phyloP scores from a whole-genome alignment of 306 rosid species.

The Cucumis hystrix region DNA sequence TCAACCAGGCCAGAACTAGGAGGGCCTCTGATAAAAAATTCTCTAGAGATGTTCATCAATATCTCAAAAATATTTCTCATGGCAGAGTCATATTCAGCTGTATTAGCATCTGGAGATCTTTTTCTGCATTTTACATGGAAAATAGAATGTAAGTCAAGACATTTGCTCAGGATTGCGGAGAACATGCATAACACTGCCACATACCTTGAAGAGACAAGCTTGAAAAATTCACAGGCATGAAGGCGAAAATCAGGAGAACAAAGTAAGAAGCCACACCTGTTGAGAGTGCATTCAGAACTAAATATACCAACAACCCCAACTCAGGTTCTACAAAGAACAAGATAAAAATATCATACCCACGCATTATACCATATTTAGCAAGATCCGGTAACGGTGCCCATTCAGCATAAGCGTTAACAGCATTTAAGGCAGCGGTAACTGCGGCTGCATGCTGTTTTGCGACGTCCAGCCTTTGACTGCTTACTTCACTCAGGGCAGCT shows the following conservation, averaged over 20 bases:
- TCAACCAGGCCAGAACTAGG: constrained; percentile 35
- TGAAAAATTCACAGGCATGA: constrained; percentile 95
- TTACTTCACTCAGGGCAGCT: constrained; percentile 73
- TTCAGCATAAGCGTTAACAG: constrained; percentile 89
- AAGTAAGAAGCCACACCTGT: constrained; percentile 85
- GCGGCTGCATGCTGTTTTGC: constrained; percentile 80
- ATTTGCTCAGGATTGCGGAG: constrained; percentile 4
- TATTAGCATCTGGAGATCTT: constrained; percentile 56
- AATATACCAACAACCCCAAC: constrained; percentile 9
- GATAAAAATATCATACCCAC: constrained; percentile 51
- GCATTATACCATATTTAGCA: constrained; percentile 74
- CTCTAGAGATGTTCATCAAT: constrained; percentile 67
- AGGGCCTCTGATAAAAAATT: constrained; percentile 38
- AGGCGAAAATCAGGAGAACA: constrained; percentile 86
- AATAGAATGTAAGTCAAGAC: constrained; percentile 8
- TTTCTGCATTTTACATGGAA: constrained; percentile 39
- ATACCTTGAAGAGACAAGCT: constrained; percentile 79
- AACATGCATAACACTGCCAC: constrained; percentile 8
- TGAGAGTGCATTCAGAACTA: constrained; percentile 12
- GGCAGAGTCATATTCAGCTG: constrained; percentile 67
- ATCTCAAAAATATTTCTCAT: constrained; percentile 56
- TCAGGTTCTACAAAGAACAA: constrained; percentile 11
- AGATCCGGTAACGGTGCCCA: constrained; percentile 98
- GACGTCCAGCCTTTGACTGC: constrained; percentile 52
- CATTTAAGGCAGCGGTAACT: constrained; percentile 65